These are phyloP conservation scores for Russula ochroleuca DNA, from an alignment of 768 basidiomycete genomes.

Conservation along the genomic window DNA sequence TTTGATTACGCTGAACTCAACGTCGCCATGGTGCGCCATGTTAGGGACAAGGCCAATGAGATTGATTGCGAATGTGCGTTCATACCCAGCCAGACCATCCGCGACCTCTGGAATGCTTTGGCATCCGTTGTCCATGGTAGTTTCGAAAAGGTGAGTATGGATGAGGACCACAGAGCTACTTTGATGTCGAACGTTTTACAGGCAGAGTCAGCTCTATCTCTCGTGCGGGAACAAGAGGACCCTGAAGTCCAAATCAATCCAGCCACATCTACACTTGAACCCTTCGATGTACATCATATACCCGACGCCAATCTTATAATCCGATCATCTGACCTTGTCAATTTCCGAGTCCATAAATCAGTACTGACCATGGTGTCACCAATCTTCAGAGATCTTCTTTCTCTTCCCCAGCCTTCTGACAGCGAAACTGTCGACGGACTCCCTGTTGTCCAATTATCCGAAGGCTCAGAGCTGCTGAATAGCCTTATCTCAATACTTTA, in stretches of 20 bases:
- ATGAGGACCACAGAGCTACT: no score
- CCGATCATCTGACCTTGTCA: not conserved
- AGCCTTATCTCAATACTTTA: slow-evolving; percentile 10
- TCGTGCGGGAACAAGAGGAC: not conserved
- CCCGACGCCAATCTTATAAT: not conserved
- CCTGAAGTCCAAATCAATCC: not conserved
- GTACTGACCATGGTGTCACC: slow-evolving; percentile 5
- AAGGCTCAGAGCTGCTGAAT: not conserved
- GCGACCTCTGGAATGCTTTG: no score
- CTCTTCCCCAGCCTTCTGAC: not conserved
- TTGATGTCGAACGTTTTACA: no score
- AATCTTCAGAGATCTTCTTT: not conserved
- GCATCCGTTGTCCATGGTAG: no score
- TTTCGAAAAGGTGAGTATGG: no score
- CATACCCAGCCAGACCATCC: no score
- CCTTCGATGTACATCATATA: not conserved
- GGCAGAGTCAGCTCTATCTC: no score
- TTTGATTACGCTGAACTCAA: no score
- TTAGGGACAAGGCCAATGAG: no score
- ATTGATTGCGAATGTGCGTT: no score
- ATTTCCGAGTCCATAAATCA: slow-evolving; percentile 10
- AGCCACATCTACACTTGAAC: no score
- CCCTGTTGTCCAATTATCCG: not conserved
- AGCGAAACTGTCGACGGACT: slow-evolving; percentile 4
- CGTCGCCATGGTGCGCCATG: no score